These are phyloP conservation scores for Solanum tacnaense DNA, from an alignment of 257 asterid species.

Conservation along the genomic window DNA sequence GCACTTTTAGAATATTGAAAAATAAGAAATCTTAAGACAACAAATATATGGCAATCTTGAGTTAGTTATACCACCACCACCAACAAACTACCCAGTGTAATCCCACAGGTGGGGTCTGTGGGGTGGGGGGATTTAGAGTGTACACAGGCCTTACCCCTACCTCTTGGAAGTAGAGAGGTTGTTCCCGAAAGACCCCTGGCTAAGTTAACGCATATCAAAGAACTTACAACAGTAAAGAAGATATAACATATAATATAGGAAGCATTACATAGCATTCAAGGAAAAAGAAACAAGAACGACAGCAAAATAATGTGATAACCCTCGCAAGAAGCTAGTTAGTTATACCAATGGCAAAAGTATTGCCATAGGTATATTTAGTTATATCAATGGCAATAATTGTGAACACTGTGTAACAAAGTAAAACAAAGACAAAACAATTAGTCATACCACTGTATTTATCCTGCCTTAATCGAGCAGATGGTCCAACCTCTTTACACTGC, in stretches of 20 bases:
- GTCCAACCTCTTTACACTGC: conserved; percentile 52
- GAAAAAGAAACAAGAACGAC: not conserved
- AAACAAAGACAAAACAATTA: not conserved
- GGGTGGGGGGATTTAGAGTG: not conserved
- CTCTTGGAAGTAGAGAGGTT: not conserved
- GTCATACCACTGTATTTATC: conserved; percentile 77
- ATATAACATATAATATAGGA: not conserved
- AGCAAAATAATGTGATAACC: not conserved
- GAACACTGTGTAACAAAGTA: not conserved
- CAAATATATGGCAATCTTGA: not conserved
- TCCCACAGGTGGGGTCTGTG: not conserved
- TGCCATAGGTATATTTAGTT: not conserved
- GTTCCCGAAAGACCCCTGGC: not conserved
- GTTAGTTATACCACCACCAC: not conserved
- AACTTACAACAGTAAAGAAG: not conserved
- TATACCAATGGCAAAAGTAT: not conserved
- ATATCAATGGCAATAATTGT: not conserved
- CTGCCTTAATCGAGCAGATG: conserved; percentile 64
- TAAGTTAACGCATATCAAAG: not conserved
- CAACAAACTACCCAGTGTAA: not conserved
- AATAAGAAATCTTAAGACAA: not conserved
- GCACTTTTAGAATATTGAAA: not conserved
- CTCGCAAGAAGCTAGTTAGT: not conserved
- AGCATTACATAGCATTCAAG: not conserved
- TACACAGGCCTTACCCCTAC: not conserved